Base-by-base conservation (phyloP, 139 green algal genomes). In the Volvox africanus region DNA sequence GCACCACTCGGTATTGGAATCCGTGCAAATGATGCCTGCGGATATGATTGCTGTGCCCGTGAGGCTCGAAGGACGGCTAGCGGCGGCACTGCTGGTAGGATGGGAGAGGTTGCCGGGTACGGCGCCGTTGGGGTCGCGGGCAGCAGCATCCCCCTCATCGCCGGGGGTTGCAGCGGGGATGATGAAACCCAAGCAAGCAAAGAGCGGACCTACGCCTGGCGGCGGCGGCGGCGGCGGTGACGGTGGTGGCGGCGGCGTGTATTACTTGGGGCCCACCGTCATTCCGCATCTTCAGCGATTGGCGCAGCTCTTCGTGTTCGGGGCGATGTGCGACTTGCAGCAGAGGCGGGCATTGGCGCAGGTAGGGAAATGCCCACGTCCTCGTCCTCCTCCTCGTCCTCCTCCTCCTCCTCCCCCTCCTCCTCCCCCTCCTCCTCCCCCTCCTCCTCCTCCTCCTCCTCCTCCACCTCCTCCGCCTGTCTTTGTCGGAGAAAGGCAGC, bases 291-390 rank as follows among this genome's bases (percentile, higher is more conserved):
- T 89, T 19, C 28, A 61, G 37, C 69, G 37, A 5, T 50, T 89
- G 85, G 85, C 69, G 44, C 44, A 71, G 69, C 50, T 82, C 37
- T n/a, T 89, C n/a, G 37, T 71, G 37, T 89, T 73, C 6, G 85
- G 85, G 1, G 18, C 81, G 9, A 32, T 33, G 37, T 14, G 28
- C 17, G 85, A 82, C n/a, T 75, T 50, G 19, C 44, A 33, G 28
- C 37, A 82, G 28, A 44, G 65, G 16, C 69, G 69, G 19, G 17
- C 16, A 20, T 30, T 89, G 28, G 44, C 61, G n/a, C 24, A 73
- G 69, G 85, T 89, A 35, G 22, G 83, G 44, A 55, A 55, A 55
- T 55, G 44, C 5, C 44, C 44, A 55, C 44, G 44, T 55, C n/a
- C n/a, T n/a, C n/a, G n/a, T n/a, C n/a, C n/a, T n/a, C n/a, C n/a